Base-by-base conservation (phyloP, 176 grass and related monocot genomes). In the Carex cristatella region DNA sequence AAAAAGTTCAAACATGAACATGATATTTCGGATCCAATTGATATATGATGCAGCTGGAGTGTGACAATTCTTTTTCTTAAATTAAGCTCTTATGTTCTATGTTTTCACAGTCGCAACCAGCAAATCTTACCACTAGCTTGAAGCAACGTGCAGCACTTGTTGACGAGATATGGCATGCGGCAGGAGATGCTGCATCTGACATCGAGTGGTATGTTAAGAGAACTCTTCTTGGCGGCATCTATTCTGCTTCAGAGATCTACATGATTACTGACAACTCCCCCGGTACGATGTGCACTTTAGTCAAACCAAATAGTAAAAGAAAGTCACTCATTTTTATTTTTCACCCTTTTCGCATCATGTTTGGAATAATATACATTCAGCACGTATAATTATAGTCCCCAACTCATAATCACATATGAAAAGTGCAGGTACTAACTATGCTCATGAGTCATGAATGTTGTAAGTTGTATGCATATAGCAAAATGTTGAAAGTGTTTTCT, bases 241-340 rank as follows among this genome's bases (percentile, higher is more conserved):
- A 99, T 90, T 99, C 96, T 57, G 89, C 93, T 54, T 94, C 96
- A n/a, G 96, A 95, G 88, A 92, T 99, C 80, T 99, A 99, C 84
- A 95, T 95, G 93, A 37, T 99, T 61, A 95, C 96, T 31, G 96
- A 99, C 84, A 89, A 95, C 86, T 99, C 90, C 60, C 90, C 88
- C 90, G 96, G 96, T 99, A 86, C 54, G 79, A 40, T 74, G 27
- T 53, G 11, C 23, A 32, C 48, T 77, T 9, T 16, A n/a, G 7
- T 13, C 12, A 56, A 78, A 57, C 28, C 12, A 56, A 78, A 57
- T 4, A 33, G 9, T 15, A n/a, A 53, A 74, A 74, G 8, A 53
- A 74, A 74, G 2, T 23, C 11, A 0, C 27, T 53, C 13, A 3
- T 2, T 76, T 49, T 30, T 54, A 33, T 14, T 77, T 77, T 40